phyloP scores from a whole-genome alignment of 331 rosid genomes.

The Acacia pycnantha region DNA sequence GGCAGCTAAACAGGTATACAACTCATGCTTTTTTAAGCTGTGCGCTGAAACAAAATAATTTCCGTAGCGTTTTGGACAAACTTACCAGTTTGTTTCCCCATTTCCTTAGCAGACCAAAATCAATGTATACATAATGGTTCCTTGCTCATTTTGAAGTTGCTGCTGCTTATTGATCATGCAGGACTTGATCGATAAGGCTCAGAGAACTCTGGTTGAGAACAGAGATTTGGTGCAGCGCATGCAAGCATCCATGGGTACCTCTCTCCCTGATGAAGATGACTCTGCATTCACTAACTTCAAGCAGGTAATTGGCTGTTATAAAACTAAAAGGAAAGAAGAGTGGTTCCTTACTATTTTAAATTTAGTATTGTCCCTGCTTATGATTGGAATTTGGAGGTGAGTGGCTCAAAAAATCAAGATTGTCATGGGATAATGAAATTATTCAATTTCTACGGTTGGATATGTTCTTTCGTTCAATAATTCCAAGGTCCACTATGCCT shows the following conservation, averaged over 20 bases:
- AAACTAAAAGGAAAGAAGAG: neutral
- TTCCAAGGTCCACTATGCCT: constrained; percentile 1
- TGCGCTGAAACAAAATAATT: constrained; percentile 3
- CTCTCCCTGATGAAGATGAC: constrained; percentile 43
- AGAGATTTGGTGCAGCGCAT: constrained; percentile 67
- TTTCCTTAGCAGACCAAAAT: neutral
- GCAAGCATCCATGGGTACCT: constrained; percentile 65
- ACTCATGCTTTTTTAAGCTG: neutral
- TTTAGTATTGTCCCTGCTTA: neutral
- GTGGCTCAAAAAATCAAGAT: neutral
- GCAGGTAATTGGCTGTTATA: constrained; percentile 35
- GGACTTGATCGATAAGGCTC: constrained; percentile 65
- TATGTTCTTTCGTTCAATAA: constrained; percentile 20
- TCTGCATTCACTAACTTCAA: constrained; percentile 48
- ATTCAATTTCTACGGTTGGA: neutral
- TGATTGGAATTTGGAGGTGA: neutral
- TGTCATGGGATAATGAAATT: neutral
- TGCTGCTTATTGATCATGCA: constrained; percentile 34
- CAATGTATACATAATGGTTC: neutral
- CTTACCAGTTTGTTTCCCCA: no score
- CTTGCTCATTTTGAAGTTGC: constrained; percentile 22
- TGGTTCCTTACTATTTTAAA: neutral
- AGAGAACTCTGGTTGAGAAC: constrained; percentile 49
- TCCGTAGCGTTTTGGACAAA: neutral
- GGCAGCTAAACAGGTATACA: constrained; percentile 54